Conservation (phyloP, 768 basidiomycete genomes). For the Leucocoprinus leucothites region DNA sequence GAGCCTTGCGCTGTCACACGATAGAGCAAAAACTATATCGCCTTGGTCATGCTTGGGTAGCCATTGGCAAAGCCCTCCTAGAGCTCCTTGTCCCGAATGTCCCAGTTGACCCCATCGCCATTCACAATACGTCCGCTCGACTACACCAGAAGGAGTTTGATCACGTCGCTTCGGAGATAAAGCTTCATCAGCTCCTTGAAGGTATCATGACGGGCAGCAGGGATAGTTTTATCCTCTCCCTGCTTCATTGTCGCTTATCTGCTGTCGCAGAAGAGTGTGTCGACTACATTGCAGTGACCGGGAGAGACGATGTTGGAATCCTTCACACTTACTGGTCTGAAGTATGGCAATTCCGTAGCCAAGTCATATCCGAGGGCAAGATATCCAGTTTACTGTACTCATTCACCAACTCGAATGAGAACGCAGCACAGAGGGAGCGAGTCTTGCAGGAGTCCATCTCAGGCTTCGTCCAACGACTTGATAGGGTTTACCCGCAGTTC, state of each 20-base stretch:
- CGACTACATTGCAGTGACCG: conserved; percentile 25
- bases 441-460: conserved; percentile 77
- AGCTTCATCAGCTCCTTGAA: conserved; percentile 57
- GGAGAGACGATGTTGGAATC: conserved; percentile 39
- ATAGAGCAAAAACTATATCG: conserved; percentile 8
- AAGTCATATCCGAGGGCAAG: conserved; percentile 36
- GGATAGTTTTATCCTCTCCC: conserved; percentile 42
- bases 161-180: conserved; percentile 44
- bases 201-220: conserved; percentile 50
- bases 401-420: not conserved
- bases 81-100: conserved; percentile 77
- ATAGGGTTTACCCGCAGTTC: conserved; percentile 64
- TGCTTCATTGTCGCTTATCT: conserved; percentile 38
- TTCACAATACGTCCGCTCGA: conserved; percentile 42
- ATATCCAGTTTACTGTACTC: conserved; percentile 29
- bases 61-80: conserved; percentile 55
- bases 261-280: conserved; percentile 25
- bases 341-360: conserved; percentile 69
- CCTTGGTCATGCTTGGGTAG: conserved; percentile 50
- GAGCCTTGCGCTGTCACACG: not conserved
- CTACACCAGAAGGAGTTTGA: conserved; percentile 42
- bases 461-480: conserved; percentile 74
- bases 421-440: conserved; percentile 51
- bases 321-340: conserved; percentile 72
- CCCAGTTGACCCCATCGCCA: conserved; percentile 83